Conservation (phyloP, 1,139 yeast genomes). For the Sugiyamaella sp. region DNA sequence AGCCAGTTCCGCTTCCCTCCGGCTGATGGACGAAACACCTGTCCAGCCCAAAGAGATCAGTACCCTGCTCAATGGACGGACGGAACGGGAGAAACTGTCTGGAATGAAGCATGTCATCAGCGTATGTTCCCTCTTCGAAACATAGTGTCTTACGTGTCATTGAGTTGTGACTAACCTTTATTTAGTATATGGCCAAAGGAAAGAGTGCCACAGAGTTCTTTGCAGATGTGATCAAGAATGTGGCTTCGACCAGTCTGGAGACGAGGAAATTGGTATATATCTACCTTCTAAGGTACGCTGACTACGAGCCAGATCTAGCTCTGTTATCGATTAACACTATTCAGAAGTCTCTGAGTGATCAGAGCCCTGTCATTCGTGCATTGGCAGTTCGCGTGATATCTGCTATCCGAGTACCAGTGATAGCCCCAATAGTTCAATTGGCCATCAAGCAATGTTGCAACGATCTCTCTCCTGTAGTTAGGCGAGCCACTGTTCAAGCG, state of each 20-base stretch:
- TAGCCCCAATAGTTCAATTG: constrained; percentile 74
- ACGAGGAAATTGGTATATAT: constrained; percentile 78
- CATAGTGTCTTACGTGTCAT: too few relatives aligned
- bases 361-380: constrained; percentile 67
- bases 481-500: constrained; percentile 80
- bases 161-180: neutral
- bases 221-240: constrained; percentile 88
- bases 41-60: constrained; percentile 65
- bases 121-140: constrained; percentile 33
- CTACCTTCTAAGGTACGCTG: constrained; percentile 78
- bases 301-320: constrained; percentile 84
- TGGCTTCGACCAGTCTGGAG: constrained; percentile 69
- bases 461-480: constrained; percentile 78
- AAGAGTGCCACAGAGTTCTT: constrained; percentile 65
- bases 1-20: constrained; percentile 76
- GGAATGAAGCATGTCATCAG: constrained; percentile 81
- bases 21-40: constrained; percentile 49
- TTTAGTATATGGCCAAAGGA: constrained; percentile 60
- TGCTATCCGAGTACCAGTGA: constrained; percentile 76
- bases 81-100: constrained; percentile 68
- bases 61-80: constrained; percentile 65
- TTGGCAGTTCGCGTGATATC: constrained; percentile 78
- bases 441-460: constrained; percentile 68
- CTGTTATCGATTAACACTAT: constrained; percentile 87
- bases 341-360: constrained; percentile 77